A percentile compares a stretch with the other conserved stretches of the same genome.
Conservation (phyloP, 2,329 filamentous ascomycete species). For the Tolypocladium nubicola region DNA sequence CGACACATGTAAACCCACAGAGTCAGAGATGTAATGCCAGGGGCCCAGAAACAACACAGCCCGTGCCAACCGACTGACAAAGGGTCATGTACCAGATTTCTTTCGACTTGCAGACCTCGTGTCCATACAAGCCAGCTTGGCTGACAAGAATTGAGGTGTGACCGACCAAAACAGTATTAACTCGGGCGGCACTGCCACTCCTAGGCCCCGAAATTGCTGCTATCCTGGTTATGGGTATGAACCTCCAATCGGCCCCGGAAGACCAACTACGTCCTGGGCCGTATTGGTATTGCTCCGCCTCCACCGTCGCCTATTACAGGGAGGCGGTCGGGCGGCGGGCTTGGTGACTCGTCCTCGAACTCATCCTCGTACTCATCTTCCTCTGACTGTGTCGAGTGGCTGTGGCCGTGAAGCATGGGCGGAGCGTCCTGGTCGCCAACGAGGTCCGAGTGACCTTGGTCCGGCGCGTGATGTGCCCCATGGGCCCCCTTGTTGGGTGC, state of each 20-base stretch:
- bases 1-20: neutral
- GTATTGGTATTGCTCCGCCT: slow-evolving; percentile 7
- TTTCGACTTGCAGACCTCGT: neutral
- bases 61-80: neutral
- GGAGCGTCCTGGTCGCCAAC: slow-evolving; percentile 11
- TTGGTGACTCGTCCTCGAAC: slow-evolving; percentile 15
- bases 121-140: neutral
- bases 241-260: neutral
- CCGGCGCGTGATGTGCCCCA: slow-evolving; percentile 10
- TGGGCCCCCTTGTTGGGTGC: slow-evolving; percentile 15
- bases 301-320: slow-evolving; percentile 4
- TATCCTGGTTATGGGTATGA: neutral
- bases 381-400: slow-evolving; percentile 28
- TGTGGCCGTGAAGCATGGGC: slow-evolving; percentile 13
- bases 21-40: neutral
- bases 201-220: neutral
- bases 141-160: neutral
- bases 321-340: slow-evolving; percentile 8
- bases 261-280: slow-evolving; percentile 6
- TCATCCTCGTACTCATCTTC: slow-evolving; percentile 25
- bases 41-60: neutral
- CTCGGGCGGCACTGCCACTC: neutral
- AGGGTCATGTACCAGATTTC: neutral
- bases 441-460: slow-evolving; percentile 11
- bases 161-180: neutral